Base-by-base conservation (phyloP, 768 basidiomycete species). In the Mycena chlorophos region DNA sequence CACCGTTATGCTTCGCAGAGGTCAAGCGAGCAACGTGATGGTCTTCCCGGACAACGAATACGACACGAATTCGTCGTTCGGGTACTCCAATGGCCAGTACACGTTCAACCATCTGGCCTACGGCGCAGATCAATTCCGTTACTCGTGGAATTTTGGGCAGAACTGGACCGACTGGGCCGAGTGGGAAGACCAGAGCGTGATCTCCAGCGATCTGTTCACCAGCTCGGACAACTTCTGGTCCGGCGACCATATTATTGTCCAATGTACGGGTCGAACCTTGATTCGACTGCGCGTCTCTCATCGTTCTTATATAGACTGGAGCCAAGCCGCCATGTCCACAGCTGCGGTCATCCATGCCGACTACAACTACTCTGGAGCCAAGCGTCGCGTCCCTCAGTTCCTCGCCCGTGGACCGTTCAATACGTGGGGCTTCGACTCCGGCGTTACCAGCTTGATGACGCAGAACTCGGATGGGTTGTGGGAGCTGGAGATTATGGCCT, bases 331-430 rank as follows among this genome's bases (percentile, higher is more conserved):
- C 1, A 64, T 82, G 54, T 87, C 89, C 2, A 73, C 86, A 5
- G 75, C 80, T 25, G 78, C 83, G 39, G 84, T 91, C 30, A 73
- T 92, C 12, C 94, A 96, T 62, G 88, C 89, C 17, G 94, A 97
- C 65, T 69, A 76, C 54, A 79, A 78, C 39, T 90, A 82, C 68
- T 69, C 67, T 6, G 79, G 77, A 2, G 68, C 72, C 34, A 71
- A 75, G 49, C 87, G 94, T 64, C 88, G 92, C 23, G 87, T 91
- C 26, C 94, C 94, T 23, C 92, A 94, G 64, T 78, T 95, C 63
- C 74, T 97, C 51, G 89, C 85, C 40, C 88, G 94, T 63, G 94
- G 94, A 46, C 85, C 87, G 0, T 97, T 91, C 81, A 97, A 97
- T 65, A 72, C 80, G 30, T 97, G 93, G 92, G 94, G 94, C 52